Evolutionary conservation across 768 basidiomycete species (phyloP).

Genomic region (Tricholoma sp.): DNA sequence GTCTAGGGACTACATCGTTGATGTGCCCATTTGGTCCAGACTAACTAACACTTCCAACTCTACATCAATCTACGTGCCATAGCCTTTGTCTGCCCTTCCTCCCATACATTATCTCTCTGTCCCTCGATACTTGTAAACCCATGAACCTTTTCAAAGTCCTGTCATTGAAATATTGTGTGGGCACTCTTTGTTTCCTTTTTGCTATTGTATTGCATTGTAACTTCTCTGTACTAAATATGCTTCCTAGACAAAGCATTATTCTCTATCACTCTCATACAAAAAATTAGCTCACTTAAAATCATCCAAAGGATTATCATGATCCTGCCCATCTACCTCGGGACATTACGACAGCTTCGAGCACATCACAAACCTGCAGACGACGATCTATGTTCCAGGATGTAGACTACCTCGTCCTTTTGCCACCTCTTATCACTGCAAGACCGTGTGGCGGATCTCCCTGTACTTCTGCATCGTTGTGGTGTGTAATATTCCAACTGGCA

Average conservation of each 20-base stretch:
- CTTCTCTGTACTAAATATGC: background rate
- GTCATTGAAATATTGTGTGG: background rate
- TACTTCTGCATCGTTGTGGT: background rate
- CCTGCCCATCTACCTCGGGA: too few species aligned
- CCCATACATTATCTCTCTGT: background rate
- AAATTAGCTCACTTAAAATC: background rate
- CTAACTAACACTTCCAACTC: background rate
- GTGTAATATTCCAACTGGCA: too few species aligned
- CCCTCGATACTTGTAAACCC: background rate
- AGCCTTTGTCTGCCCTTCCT: background rate
- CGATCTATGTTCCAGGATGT: background rate
- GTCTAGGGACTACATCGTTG: background rate
- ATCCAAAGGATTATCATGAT: background rate
- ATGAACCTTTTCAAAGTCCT: background rate
- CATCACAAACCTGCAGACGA: background rate
- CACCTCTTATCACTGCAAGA: too few species aligned
- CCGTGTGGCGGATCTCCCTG: background rate
- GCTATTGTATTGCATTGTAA: conserved; percentile 1
- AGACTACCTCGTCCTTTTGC: background rate
- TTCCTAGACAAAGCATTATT: background rate
- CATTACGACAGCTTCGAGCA: too few species aligned
- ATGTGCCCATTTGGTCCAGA: background rate
- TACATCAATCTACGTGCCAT: background rate
- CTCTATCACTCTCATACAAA: background rate
- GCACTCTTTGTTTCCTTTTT: background rate